phyloP scores from a whole-genome alignment of 495 filamentous ascomycete genomes.

The Penicillium cataractarum region DNA sequence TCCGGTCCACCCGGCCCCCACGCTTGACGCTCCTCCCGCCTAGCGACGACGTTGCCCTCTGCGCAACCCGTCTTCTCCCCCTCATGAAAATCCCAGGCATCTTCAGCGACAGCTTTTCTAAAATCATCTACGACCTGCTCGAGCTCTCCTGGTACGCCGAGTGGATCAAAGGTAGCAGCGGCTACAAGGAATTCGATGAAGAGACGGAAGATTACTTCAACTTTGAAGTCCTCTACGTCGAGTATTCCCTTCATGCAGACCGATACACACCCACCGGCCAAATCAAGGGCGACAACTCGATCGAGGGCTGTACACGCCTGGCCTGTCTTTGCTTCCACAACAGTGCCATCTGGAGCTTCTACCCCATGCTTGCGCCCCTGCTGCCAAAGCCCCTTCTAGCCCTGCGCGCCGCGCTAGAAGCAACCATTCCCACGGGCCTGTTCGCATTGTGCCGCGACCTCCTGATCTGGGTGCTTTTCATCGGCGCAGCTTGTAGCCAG shows the following conservation, averaged over 20 bases:
- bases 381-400: slow-evolving; percentile 45
- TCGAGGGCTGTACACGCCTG: slow-evolving; percentile 49
- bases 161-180: slow-evolving; percentile 41
- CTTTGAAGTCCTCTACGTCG: slow-evolving; percentile 48
- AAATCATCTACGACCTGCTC: slow-evolving; percentile 43
- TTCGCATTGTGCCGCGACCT: slow-evolving; percentile 44
- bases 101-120: slow-evolving; percentile 38
- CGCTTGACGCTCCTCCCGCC: slow-evolving; percentile 41
- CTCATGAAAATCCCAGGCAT: slow-evolving; percentile 46
- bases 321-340: slow-evolving; percentile 52
- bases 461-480: slow-evolving; percentile 48
- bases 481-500: slow-evolving; percentile 43
- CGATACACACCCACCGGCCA: slow-evolving; percentile 65
- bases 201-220: slow-evolving; percentile 52
- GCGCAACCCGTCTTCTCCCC: slow-evolving; percentile 42
- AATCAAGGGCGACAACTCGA: slow-evolving; percentile 55
- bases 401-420: slow-evolving; percentile 42
- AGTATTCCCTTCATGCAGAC: slow-evolving; percentile 47
- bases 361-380: slow-evolving; percentile 43
- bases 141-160: slow-evolving; percentile 49
- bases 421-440: slow-evolving; percentile 39
- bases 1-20: slow-evolving; percentile 43
- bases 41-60: slow-evolving; percentile 37
- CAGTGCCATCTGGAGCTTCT: slow-evolving; percentile 51
- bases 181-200: slow-evolving; percentile 41